Percentiles rank a stretch among this genome's conserved stretches.
These are phyloP conservation scores for Pochonia chlamydosporia DNA, from an alignment of 2,329 filamentous ascomycete species.

Conservation along the genomic window DNA sequence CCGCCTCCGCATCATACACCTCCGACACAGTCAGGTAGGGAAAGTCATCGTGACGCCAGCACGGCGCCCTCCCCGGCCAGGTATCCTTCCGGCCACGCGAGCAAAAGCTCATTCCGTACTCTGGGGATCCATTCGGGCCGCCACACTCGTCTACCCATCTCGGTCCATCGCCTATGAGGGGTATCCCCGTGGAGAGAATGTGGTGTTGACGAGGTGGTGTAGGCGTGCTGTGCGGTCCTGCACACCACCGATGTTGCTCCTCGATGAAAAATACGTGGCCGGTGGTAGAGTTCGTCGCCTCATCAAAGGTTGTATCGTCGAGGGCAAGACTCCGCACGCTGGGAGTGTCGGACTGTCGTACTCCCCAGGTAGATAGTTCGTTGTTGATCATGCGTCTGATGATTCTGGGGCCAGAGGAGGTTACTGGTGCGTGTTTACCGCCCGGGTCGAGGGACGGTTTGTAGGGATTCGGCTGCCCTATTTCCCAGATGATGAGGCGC, in stretches of 20 bases:
- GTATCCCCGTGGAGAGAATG: constrained; percentile 44
- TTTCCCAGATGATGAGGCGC: constrained; percentile 54
- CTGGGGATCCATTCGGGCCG: constrained; percentile 30
- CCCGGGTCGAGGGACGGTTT: constrained; percentile 44
- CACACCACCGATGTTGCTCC: constrained; percentile 2
- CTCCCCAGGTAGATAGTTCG: constrained; percentile 45
- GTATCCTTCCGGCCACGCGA: constrained; percentile 20
- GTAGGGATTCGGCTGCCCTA: constrained; percentile 42
- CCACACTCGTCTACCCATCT: constrained; percentile 43
- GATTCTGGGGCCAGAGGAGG: constrained; percentile 32
- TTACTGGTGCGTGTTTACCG: constrained; percentile 28
- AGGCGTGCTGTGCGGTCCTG: constrained; percentile 28
- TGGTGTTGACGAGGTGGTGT: constrained; percentile 36
- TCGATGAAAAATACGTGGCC: constrained; percentile 46
- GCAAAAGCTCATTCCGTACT: constrained; percentile 34
- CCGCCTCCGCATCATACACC: constrained; percentile 36
- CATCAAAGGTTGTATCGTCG: constrained; percentile 28
- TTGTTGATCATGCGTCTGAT: constrained; percentile 43
- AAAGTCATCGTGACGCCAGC: constrained; percentile 50
- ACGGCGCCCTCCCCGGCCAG: constrained; percentile 27
- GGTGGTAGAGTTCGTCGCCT: constrained; percentile 4
- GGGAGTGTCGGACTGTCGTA: constrained; percentile 48
- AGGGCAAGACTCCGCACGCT: constrained; percentile 44
- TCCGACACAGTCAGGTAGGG: constrained; percentile 44
- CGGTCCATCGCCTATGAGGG: constrained; percentile 44